Evolutionary conservation across 345 rosid genomes (phyloP).

Genomic region (Brassica cretica): DNA sequence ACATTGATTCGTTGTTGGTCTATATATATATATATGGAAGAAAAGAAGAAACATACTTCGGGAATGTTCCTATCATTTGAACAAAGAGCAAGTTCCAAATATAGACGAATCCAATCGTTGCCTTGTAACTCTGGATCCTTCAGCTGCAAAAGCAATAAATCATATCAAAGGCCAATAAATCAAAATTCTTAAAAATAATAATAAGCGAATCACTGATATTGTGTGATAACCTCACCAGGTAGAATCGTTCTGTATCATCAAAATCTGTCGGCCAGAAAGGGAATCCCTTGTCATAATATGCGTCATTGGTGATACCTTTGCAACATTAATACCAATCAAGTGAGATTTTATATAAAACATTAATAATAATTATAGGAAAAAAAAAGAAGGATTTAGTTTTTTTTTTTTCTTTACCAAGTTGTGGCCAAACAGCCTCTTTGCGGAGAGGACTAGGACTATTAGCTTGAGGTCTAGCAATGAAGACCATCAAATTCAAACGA

Average conservation of each 20-base stretch:
- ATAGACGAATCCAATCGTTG: not conserved
- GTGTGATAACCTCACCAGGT: not conserved
- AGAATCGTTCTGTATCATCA: not conserved
- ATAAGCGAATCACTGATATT: not conserved
- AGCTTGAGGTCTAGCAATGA: not conserved
- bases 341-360: not conserved
- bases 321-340: not conserved
- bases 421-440: not conserved
- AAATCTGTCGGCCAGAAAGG: not conserved
- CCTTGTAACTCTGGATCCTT: not conserved
- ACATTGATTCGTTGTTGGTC: not conserved
- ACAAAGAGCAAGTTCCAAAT: not conserved
- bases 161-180: not conserved
- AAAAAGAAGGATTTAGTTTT: too few relatives aligned
- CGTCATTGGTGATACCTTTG: not conserved
- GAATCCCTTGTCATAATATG: not conserved
- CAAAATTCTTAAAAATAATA: too few relatives aligned
- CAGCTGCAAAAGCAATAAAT: not conserved
- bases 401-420: not conserved
- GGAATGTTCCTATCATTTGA: not conserved
- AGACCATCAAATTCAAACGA: not conserved
- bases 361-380: too few relatives aligned
- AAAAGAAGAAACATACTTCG: not conserved
- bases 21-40: not conserved
- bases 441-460: not conserved